Evolutionary conservation across 169 alveolate genomes (phyloP).

Genomic region (Plasmodium berghei): DNA sequence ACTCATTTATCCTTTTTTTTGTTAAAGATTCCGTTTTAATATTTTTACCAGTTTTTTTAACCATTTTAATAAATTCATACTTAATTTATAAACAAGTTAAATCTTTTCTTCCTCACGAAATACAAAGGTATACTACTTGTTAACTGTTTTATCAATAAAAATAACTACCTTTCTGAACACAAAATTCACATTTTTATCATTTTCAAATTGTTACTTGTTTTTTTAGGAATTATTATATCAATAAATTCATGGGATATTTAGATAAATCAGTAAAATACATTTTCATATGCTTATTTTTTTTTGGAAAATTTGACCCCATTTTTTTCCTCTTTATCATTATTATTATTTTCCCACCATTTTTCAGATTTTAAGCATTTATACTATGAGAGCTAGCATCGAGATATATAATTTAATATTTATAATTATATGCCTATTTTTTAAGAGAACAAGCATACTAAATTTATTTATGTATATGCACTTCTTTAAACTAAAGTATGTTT

Average conservation of each 20-base stretch:
- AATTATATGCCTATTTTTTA: constrained; percentile 57
- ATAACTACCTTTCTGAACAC: too few relatives aligned
- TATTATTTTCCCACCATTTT: not conserved
- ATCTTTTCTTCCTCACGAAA: constrained; percentile 5
- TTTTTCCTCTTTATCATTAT: not conserved
- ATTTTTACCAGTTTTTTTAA: constrained; percentile 64
- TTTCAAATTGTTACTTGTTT: not conserved
- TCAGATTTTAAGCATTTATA: constrained; percentile 49
- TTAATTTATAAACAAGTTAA: constrained; percentile 56
- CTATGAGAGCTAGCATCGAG: constrained; percentile 69
- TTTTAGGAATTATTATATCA: constrained; percentile 57
- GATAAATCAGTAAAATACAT: constrained; percentile 34
- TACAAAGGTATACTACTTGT: constrained; percentile 26
- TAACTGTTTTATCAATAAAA: too few relatives aligned
- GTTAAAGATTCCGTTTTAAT: constrained; percentile 64
- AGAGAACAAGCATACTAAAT: constrained; percentile 55
- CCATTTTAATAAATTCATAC: constrained; percentile 52
- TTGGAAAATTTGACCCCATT: not conserved
- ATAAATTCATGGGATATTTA: constrained; percentile 39
- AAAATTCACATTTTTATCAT: too few relatives aligned
- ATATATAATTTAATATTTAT: constrained; percentile 70
- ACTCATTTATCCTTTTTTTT: constrained; percentile 62
- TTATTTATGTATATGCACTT: constrained; percentile 56
- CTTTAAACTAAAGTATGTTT: constrained; percentile 65
- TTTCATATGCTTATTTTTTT: not conserved